Base-by-base conservation (phyloP, 1,284 basidiomycete species). In the Coriolopsis trogii region DNA sequence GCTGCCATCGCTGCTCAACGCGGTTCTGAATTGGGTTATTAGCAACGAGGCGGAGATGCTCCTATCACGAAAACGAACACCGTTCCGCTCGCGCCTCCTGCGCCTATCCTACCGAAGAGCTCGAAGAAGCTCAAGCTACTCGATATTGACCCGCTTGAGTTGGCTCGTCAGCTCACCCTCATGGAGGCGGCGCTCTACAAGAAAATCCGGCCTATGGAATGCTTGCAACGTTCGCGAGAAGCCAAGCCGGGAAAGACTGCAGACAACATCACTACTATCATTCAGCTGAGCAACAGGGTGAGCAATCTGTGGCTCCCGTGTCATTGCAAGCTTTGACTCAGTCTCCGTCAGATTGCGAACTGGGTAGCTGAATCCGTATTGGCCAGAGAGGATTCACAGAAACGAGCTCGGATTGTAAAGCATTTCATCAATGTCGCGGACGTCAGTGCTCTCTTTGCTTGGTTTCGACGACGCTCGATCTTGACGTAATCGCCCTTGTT, bases 301-400 rank as follows among this genome's bases (percentile, higher is more conserved):
- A n/a, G 81, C 70, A 24, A 12, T 33, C 6, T 13, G 3, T 10
- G 38, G 3, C 8, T 21, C 13, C 12, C 16, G 7, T 23, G 15
- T 0, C 8, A 12, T 10, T 26, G 13, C 10, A 38, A 15, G 4
- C 25, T 36, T 20, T 34, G 18, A 44, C 43, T 60, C 36, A 34
- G 6, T 3, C 7, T 20, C 7, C 12, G 4, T 12, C 26, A 91
- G 90, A 89, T 93, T 64, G 89, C 95, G 2, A 88, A 93, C 56
- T 99, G 97, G 95, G 95, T 99, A 2, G 90, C 93, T 2, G 93
- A 97, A 62, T 83, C 86, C 7, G 88, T 99, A 25, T 77, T 99
- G 24, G 80, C 77, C 48, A 88, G 93, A 61, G 89, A 92, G 56
- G 95, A 98, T 66, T 85, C 91, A 8, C 87, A 89, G 67, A 89